Percentiles rank a stretch among this genome's conserved stretches.
Conservation (phyloP, 306 rosid species). For the Quercus aquifolioides region DNA sequence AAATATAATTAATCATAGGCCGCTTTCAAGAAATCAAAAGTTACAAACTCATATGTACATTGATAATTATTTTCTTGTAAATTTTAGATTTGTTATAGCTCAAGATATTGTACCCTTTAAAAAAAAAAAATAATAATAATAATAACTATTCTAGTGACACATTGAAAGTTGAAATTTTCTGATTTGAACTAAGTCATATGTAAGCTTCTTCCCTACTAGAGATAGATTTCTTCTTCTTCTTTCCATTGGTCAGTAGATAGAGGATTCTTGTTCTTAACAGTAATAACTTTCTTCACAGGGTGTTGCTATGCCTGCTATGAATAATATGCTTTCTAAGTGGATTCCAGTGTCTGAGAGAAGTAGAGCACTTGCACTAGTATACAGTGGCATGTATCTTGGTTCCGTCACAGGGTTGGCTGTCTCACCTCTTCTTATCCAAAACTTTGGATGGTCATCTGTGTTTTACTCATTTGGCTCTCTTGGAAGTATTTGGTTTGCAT, state of each 20-base stretch:
- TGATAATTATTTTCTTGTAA: neutral
- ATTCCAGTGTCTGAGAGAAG: slow-evolving; percentile 97
- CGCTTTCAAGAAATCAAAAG: neutral
- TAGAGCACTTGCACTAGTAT: slow-evolving; percentile 91
- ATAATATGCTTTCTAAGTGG: slow-evolving; percentile 91
- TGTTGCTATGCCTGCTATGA: slow-evolving; percentile 99
- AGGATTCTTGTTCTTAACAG: neutral
- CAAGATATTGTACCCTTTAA: neutral
- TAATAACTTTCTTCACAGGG: slow-evolving; percentile 52
- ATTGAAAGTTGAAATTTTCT: neutral
- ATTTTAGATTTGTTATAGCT: neutral
- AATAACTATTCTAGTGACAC: neutral
- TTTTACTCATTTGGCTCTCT: slow-evolving; percentile 95
- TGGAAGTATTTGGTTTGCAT: slow-evolving; percentile 90
- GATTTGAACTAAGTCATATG: neutral
- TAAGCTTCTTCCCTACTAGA: neutral
- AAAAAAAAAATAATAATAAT: no score
- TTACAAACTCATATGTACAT: neutral
- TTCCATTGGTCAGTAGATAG: neutral
- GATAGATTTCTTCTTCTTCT: neutral
- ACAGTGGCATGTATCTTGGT: slow-evolving; percentile 99
- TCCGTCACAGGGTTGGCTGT: slow-evolving; percentile 88
- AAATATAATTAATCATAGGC: neutral
- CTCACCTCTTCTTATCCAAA: slow-evolving; percentile 71
- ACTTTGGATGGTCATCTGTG: slow-evolving; percentile 95